Conservation (phyloP, 1,284 basidiomycete species). For the Cryptococcus maquisensis region DNA sequence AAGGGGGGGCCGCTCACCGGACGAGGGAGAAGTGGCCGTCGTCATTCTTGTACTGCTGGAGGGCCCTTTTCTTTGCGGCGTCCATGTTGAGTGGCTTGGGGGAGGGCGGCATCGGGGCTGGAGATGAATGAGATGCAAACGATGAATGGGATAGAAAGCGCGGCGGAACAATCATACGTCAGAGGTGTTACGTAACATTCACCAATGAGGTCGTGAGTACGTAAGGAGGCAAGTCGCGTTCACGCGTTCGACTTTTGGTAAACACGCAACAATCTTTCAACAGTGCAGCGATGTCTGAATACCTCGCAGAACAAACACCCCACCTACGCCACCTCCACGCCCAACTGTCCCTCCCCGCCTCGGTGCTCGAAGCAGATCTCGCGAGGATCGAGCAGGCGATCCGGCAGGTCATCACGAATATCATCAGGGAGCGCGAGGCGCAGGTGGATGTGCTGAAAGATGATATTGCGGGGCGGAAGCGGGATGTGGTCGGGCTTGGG, state of each 20-base stretch:
- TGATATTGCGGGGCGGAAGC: constrained; percentile 27
- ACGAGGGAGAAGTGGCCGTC: constrained; percentile 94
- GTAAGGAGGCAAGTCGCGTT: background rate
- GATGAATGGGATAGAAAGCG: background rate
- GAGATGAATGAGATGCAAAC: background rate
- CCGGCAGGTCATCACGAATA: constrained; percentile 31
- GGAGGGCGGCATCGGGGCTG: constrained; percentile 11
- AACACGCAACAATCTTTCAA: background rate
- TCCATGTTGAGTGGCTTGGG: constrained; percentile 20
- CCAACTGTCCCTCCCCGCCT: constrained; percentile 36
- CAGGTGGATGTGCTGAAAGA: constrained; percentile 43
- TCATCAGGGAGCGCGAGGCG: constrained; percentile 37
- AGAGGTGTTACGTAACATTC: background rate
- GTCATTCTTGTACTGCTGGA: constrained; percentile 80
- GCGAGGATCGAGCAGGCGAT: constrained; percentile 41
- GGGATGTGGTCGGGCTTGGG: constrained; percentile 25
- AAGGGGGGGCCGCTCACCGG: constrained; percentile 56
- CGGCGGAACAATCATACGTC: background rate
- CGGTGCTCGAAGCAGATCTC: constrained; percentile 34
- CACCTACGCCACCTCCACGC: constrained; percentile 36
- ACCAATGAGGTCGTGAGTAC: background rate
- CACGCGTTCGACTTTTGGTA: background rate
- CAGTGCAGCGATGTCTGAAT: constrained; percentile 30
- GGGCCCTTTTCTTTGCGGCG: constrained; percentile 53
- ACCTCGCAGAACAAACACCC: constrained; percentile 42